Evolutionary conservation across 176 grass and related monocot genomes (phyloP), one percentile per base, ranked within the genome.

Genomic region (Pontederia crassipes): DNA sequence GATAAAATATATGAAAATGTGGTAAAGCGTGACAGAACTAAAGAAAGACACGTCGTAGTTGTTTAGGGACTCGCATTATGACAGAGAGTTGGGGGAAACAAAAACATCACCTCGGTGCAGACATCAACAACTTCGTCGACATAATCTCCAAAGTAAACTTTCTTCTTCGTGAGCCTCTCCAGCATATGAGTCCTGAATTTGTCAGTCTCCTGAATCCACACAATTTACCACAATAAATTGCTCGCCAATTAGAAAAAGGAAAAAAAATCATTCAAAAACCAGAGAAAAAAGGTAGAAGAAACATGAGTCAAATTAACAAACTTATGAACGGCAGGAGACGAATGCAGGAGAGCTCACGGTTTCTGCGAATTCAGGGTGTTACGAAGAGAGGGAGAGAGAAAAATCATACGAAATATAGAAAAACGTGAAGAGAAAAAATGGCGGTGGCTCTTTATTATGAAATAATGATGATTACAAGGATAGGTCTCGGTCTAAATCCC

Each of bases 131-230:
- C 82, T 54, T 92, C 84, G 52, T 81, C 70, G 3, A 89, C 82
- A 3, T 69, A 83, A 29, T 88, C 82, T 3, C 85, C 88, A 68
- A 98, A 98, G 76, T 86, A 89, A 13, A 83, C 62, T 15, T 88
- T 81, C 78, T 86, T 89, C 79, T 93, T 76, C 46, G 78, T 81
- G 57, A 92, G 69, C 61, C 82, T 81, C 71, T 68, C 58, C 35
- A 79, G 50, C 88, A 98, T 93, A 74, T 98, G 94, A 70, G 79
- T 79, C 68, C 64, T 85, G 77, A 98, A 98, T 49, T 68, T 93
- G 70, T 48, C 78, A 53, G 79, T 83, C 74, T 98, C 94, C 88
- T 98, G 64, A 68, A 76, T 15, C 45, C 55, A 12, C 2, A 68
- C 9, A 71, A 10, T 28, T 70, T 47, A 48, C 53, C 6, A 17